Evolutionary conservation across 371 early-diverging fungal genomes (phyloP), one percentile per base, ranked within the genome.

Genomic region (Actinomucor elegans): DNA sequence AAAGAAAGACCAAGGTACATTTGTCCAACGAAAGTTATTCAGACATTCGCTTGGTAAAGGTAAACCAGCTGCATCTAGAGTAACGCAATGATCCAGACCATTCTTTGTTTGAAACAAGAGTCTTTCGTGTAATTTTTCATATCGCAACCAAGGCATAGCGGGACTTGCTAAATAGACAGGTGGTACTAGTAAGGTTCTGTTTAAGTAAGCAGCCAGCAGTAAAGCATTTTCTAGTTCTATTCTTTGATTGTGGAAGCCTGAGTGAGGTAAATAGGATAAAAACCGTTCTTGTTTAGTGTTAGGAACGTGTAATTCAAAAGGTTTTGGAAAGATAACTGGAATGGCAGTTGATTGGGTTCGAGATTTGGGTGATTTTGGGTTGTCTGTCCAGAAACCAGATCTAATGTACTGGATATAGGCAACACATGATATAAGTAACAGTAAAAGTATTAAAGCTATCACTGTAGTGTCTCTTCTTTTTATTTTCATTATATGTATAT

Each of bases 201-300:
- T 80, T 47, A 81, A 64, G 50, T 81, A 81, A 14, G 72, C 59
- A 8, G 86, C 80, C 4, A 85, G 63, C n/a, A 85, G 45, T 18
- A 85, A 58, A 0, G 83, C 84, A 57, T 85, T 85, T 45, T 83
- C 81, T 21, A 85, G 65, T 45, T 77, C 70, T n/a, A 81, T 76
- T 10, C 80, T 69, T 54, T 86, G 86, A 47, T 83, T 84, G 35
- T 83, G 80, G 55, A 84, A 81, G 3, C 86, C 86, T 33, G 81
- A 83, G 53, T 86, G 86, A 14, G 86, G 86, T 20, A 86, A 54
- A 57, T 80, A 86, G 0, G 81, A 66, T 2, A 86, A 49, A 52
- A 67, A 86, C 26, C 67, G 69, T 61, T 77, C 75, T 14, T 21
- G 14, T 10, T 52, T 35, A 2, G 27, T 8, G 7, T 28, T 41